These are phyloP conservation scores for Lactarius indigo DNA, from an alignment of 768 basidiomycete species.

Conservation along the genomic window DNA sequence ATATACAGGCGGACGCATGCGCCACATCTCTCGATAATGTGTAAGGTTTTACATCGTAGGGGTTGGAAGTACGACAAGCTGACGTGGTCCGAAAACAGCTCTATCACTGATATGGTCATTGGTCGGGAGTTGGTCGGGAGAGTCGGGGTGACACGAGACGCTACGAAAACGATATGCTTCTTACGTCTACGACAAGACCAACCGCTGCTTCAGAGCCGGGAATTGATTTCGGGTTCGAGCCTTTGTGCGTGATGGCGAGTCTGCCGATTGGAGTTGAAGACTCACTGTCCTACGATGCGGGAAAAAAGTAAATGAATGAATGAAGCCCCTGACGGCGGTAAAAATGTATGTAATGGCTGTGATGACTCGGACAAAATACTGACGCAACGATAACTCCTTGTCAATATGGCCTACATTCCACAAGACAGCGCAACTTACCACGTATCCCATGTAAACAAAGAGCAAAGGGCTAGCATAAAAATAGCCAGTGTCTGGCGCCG, in stretches of 20 bases:
- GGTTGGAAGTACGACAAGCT: background rate
- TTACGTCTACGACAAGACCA: background rate
- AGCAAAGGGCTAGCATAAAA: conserved; percentile 8
- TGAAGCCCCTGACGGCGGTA: conserved; percentile 1
- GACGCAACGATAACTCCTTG: background rate
- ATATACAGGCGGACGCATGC: background rate
- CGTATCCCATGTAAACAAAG: conserved; percentile 16
- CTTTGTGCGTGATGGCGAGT: background rate
- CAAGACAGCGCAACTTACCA: conserved; percentile 10
- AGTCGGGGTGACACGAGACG: background rate
- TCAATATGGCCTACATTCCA: conserved; percentile 4
- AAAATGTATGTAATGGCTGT: conserved; percentile 11
- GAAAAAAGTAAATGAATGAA: background rate
- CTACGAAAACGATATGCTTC: background rate
- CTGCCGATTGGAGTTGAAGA: background rate
- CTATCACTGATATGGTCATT: background rate
- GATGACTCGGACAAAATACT: conserved; percentile 16
- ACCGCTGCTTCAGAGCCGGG: background rate
- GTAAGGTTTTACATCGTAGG: background rate
- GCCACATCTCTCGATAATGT: background rate
- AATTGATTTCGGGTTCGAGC: background rate
- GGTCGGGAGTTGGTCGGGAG: background rate
- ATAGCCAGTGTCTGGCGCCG: conserved; percentile 4
- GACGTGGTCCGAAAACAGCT: background rate
- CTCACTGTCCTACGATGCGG: background rate